Base-by-base conservation (phyloP, 176 grass and related monocot genomes). In the Chrysopogon serrulatus region DNA sequence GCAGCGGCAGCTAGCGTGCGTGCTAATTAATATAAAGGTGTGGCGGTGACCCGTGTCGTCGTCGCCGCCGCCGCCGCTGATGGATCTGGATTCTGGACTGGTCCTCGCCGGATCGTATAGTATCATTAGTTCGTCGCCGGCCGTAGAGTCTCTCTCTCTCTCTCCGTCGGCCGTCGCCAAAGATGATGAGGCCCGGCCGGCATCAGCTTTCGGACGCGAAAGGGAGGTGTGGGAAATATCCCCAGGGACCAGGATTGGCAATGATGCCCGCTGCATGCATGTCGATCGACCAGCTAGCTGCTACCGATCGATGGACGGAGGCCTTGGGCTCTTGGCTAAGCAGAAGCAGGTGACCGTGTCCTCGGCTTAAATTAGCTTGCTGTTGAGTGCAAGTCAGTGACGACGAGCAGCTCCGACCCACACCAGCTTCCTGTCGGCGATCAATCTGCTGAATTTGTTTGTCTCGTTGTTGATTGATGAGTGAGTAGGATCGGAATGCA, bases 341-440 rank as follows among this genome's bases (percentile, higher is more conserved):
- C n/a, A n/a, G n/a, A n/a, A n/a, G n/a, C n/a, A n/a, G n/a, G n/a
- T n/a, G n/a, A n/a, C n/a, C n/a, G n/a, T n/a, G n/a, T n/a, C n/a
- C n/a, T n/a, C n/a, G n/a, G n/a, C 68, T 16, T 26, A 2, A n/a
- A n/a, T 5, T 71, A 17, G 24, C 42, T 18, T 41, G 77, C 0
- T 57, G 61, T 47, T 67, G 45, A 74, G 77, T 81, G 78, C 70
- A 81, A 80, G 57, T 42, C 0, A n/a, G n/a, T n/a, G n/a, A 47
- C 49, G 7, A 54, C 45, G 45, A 48, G 19, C 57, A 65, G 32
- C 1, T 72, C 23, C 56, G 56, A 45, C 12, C 28, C 24, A 39
- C 24, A 19, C n/a, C n/a, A n/a, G n/a, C n/a, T 40, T 26, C 65
- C 15, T 71, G 64, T 77, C 63, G 71, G 19, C 7, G 16, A 1